Conservation (phyloP, 148 eudicot species). For the Amaranthus hypochondriacus region DNA sequence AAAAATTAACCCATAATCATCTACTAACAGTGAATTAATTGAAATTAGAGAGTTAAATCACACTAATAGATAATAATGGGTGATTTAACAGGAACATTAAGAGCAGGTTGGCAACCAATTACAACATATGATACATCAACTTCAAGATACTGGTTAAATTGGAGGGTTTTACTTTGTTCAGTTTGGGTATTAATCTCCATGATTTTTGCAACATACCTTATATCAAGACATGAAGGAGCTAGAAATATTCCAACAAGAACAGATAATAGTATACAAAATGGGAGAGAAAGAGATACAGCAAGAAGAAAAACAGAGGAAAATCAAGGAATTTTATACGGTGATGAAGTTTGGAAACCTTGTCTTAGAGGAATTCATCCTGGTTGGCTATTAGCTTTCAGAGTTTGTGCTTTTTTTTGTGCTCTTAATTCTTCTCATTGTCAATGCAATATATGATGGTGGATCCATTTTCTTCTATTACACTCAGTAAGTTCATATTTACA, state of each 20-base stretch:
- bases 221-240: conserved; percentile 56
- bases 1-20: too few relatives aligned
- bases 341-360: conserved; percentile 80
- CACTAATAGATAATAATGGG: conserved; percentile 27
- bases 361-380: conserved; percentile 59
- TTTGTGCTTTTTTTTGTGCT: conserved; percentile 60
- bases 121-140: conserved; percentile 39
- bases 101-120: too few relatives aligned
- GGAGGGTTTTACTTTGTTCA: conserved; percentile 66
- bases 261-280: conserved; percentile 4
- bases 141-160: conserved; percentile 78
- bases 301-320: conserved; percentile 16
- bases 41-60: not conserved
- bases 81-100: conserved; percentile 40
- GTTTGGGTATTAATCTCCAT: conserved; percentile 49
- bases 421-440: conserved; percentile 40
- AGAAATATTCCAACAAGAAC: conserved; percentile 9
- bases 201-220: conserved; percentile 42
- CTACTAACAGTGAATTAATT: not conserved
- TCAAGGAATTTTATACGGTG: conserved; percentile 47
- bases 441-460: conserved; percentile 46
- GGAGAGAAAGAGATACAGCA: not conserved
- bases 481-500: conserved; percentile 44
- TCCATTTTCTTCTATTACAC: conserved; percentile 64
- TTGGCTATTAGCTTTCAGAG: conserved; percentile 66